Evolutionary conservation across 1,284 basidiomycete species (phyloP), one percentile per base, ranked within the genome.

Genomic region (Marasmius sp.): DNA sequence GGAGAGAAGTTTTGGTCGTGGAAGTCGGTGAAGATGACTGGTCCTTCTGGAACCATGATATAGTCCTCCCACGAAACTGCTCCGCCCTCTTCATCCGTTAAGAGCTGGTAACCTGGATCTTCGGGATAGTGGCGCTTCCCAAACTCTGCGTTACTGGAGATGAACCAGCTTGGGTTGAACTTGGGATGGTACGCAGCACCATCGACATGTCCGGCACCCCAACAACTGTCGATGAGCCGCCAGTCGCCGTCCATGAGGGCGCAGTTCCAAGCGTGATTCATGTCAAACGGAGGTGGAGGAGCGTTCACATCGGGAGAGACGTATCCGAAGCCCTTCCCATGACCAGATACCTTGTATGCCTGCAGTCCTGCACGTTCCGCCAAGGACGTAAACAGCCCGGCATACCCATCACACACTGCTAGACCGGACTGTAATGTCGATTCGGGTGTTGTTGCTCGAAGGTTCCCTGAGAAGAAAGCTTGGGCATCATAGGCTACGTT

Each of bases 231-330:
- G 43, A 82, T 69, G 20, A 82, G 71, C 22, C 72, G 74, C 79
- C 80, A 82, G 56, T 76, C 73, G 50, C 73, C 77, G 61, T 79
- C 76, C 67, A 79, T 69, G 27, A 73, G 68, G 18, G 77, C 72
- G 65, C 75, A 77, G 60, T 81, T 81, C 80, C 80, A 82, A n/a
- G 79, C 80, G 64, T 82, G 80, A 63, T 77, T 77, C 33, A 66
- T 68, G 11, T 69, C 65, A 64, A 73, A 74, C 22, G 69, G 65
- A 18, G 79, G 79, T 6, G 72, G 58, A 6, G 72, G 74, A 38
- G 70, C 69, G 48, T 67, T 74, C 18, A 74, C 71, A 4, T 58
- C 63, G 16, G 74, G 67, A n/a, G 75, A 64, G 34, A 62, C 58
- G 62, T 78, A 79, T 36, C 79, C 79, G 45, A 74, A 72, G 11